These are phyloP conservation scores for Hortiboletus campestris DNA, from an alignment of 768 basidiomycete genomes.

Conservation along the genomic window DNA sequence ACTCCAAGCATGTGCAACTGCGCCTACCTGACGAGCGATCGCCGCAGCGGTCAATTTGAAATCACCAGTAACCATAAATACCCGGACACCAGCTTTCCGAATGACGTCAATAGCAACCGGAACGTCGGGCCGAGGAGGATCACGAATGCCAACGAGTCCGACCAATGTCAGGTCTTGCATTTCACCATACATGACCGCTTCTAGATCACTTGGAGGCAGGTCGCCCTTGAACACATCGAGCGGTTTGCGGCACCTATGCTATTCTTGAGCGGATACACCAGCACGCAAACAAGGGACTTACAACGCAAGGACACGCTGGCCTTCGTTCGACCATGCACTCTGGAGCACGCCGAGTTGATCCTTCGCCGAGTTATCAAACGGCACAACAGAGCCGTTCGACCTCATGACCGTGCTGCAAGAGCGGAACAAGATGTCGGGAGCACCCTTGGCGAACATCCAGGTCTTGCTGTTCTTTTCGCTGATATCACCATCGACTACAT, in stretches of 20 bases:
- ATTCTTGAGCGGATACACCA: neutral
- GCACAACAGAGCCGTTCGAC: conserved; percentile 33
- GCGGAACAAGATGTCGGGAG: conserved; percentile 52
- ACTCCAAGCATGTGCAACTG: conserved; percentile 6
- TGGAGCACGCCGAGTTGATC: conserved; percentile 28
- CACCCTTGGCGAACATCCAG: conserved; percentile 55
- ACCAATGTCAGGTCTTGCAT: conserved; percentile 43
- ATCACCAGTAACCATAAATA: conserved; percentile 60
- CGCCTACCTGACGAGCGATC: conserved; percentile 44
- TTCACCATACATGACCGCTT: conserved; percentile 40
- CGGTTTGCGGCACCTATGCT: conserved; percentile 29
- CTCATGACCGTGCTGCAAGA: conserved; percentile 36
- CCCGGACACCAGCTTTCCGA: conserved; percentile 48
- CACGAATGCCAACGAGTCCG: conserved; percentile 53
- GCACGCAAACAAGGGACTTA: conserved; percentile 7
- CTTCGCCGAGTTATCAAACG: conserved; percentile 25
- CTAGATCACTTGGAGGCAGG: conserved; percentile 28
- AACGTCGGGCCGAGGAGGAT: conserved; percentile 55
- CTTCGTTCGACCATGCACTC: conserved; percentile 44
- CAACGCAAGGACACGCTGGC: conserved; percentile 54
- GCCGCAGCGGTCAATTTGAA: conserved; percentile 52
- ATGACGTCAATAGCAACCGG: conserved; percentile 45
- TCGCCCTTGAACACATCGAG: conserved; percentile 27
- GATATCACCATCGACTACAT: conserved; percentile 9
- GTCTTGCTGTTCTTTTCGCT: conserved; percentile 8